Evolutionary conservation across 306 rosid species (phyloP).

Genomic region (Gillenia trifoliata): DNA sequence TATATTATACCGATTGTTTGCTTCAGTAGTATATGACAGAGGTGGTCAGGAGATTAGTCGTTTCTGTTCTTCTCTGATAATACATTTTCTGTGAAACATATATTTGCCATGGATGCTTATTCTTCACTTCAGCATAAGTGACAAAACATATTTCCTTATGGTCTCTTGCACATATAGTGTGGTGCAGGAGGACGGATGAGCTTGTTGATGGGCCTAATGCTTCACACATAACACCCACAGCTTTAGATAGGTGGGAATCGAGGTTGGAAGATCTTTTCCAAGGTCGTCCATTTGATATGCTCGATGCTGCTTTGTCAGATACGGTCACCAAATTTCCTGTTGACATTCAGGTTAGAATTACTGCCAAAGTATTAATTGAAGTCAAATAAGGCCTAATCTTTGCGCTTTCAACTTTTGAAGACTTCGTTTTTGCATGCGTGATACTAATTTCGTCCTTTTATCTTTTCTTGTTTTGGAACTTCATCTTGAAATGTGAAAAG

Average conservation of each 20-base stretch:
- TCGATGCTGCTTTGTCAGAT: conserved; percentile 87
- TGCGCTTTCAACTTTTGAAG: not conserved
- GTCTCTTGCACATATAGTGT: conserved; percentile 36
- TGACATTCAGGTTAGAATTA: conserved; percentile 62
- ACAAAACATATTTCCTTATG: not conserved
- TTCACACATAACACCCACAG: conserved; percentile 79
- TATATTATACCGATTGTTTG: not conserved
- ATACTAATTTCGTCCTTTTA: not conserved
- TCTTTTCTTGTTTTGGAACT: not conserved
- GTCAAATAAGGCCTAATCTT: not conserved
- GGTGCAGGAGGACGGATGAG: conserved; percentile 96
- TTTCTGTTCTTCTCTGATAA: not conserved
- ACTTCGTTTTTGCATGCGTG: not conserved
- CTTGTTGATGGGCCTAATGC: conserved; percentile 95
- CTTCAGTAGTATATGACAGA: not conserved
- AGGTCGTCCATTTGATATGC: conserved; percentile 86
- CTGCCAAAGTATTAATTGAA: not conserved
- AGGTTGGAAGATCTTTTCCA: conserved; percentile 62
- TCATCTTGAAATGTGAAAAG: not conserved
- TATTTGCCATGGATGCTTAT: not conserved
- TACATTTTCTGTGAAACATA: not conserved
- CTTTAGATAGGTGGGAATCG: conserved; percentile 81
- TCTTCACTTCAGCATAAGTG: not conserved
- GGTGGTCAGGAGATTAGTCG: not conserved
- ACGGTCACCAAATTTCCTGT: conserved; percentile 68